These are phyloP conservation scores for Pyrrhoderma noxium DNA, from an alignment of 1,284 basidiomycete species.

Conservation along the genomic window DNA sequence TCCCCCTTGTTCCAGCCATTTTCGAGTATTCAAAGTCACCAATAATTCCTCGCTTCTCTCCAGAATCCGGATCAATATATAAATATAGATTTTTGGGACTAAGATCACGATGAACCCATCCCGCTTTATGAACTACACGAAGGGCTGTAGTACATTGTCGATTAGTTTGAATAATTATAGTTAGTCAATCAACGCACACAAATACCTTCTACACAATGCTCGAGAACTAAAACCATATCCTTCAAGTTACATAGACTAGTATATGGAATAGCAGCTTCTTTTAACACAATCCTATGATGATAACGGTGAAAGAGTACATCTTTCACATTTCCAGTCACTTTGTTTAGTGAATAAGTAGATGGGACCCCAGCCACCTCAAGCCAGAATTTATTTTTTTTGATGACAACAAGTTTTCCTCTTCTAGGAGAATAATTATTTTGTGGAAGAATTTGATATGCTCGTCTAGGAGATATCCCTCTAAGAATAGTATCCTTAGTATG, in stretches of 20 bases:
- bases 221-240: background rate
- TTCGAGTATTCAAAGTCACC: conserved; percentile 8
- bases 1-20: background rate
- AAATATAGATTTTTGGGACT: conserved; percentile 2
- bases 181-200: background rate
- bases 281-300: too few species aligned
- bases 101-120: conserved; percentile 7
- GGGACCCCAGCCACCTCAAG: too few species aligned
- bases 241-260: background rate
- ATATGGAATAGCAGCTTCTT: background rate
- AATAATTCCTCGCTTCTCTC: background rate
- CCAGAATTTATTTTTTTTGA: too few species aligned
- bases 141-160: background rate
- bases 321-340: too few species aligned
- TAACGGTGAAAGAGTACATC: too few species aligned
- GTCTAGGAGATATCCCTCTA: too few species aligned
- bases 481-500: too few species aligned
- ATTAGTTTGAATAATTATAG: too few species aligned
- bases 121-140: background rate
- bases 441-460: too few species aligned
- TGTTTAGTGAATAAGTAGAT: too few species aligned
- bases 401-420: too few species aligned
- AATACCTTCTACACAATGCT: background rate
- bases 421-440: too few species aligned
- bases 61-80: background rate